Evolutionary conservation across 306 rosid genomes (phyloP).

Genomic region (Astragalus membranaceus): DNA sequence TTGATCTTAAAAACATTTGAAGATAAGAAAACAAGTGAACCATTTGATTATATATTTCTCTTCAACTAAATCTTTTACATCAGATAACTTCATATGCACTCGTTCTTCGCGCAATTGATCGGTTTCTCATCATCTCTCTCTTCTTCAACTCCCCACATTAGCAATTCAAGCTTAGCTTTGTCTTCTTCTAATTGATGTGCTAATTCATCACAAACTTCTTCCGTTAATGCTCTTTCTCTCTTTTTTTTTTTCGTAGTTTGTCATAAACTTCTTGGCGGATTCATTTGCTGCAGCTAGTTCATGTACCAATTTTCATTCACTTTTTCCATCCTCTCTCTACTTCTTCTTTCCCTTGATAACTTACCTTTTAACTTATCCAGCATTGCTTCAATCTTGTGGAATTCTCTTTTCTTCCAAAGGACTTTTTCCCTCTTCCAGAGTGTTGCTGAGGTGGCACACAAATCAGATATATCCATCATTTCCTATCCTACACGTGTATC

Average conservation of each 20-base stretch:
- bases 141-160: constrained; percentile 48
- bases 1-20: constrained; percentile 35
- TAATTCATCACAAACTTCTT: constrained; percentile 38
- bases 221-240: constrained; percentile 33
- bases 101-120: constrained; percentile 71
- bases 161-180: constrained; percentile 25
- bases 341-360: constrained; percentile 39
- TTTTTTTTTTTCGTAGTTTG: too few species aligned
- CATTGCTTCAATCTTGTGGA: constrained; percentile 8
- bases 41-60: constrained; percentile 44
- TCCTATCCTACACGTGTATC: too few species aligned
- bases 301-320: constrained; percentile 28
- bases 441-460: too few species aligned
- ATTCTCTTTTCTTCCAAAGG: constrained; percentile 18
- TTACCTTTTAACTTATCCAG: constrained; percentile 22
- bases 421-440: constrained; percentile 35
- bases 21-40: constrained; percentile 34
- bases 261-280: too few species aligned
- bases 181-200: constrained; percentile 40
- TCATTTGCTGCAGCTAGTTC: too few species aligned
- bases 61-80: constrained; percentile 55
- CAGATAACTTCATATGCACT: constrained; percentile 58
- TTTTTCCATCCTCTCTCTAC: constrained; percentile 26
- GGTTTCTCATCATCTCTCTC: constrained; percentile 61
- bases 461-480: too few species aligned